phyloP scores from a whole-genome alignment of 2,329 filamentous ascomycete genomes.

The Cladosporium cucumerinum region DNA sequence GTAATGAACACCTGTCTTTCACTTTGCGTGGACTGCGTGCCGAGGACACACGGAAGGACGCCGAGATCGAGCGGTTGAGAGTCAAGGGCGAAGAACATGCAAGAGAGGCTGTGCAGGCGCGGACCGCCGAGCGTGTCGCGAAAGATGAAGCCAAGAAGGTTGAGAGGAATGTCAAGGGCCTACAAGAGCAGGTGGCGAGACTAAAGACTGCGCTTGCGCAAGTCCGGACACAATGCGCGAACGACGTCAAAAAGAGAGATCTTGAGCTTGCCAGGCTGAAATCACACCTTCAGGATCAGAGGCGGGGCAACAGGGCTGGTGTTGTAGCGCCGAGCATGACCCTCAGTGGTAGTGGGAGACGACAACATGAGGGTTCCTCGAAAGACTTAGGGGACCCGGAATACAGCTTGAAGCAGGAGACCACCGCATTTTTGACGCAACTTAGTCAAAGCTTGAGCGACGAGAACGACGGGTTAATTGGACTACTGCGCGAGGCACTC shows the following conservation, averaged over 20 bases:
- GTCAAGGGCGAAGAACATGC: constrained; percentile 53
- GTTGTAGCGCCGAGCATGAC: constrained; percentile 49
- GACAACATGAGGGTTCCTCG: constrained; percentile 35
- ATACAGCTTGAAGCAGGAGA: constrained; percentile 77
- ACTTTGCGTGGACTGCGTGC: constrained; percentile 73
- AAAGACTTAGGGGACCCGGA: constrained; percentile 51
- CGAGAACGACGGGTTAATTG: constrained; percentile 82
- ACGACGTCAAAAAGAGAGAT: constrained; percentile 87
- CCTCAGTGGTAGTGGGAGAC: constrained; percentile 51
- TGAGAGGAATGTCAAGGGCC: constrained; percentile 66
- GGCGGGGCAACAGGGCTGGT: constrained; percentile 46
- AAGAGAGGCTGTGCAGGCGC: constrained; percentile 68
- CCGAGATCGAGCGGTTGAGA: constrained; percentile 53
- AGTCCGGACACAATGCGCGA: constrained; percentile 80
- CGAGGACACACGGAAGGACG: constrained; percentile 69
- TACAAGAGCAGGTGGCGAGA: constrained; percentile 79
- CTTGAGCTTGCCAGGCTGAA: constrained; percentile 85
- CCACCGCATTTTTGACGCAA: constrained; percentile 84
- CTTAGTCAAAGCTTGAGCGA: constrained; percentile 80
- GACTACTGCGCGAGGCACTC: constrained; percentile 68
- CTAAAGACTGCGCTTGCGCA: constrained; percentile 78
- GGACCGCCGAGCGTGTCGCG: constrained; percentile 67
- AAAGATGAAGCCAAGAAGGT: constrained; percentile 80
- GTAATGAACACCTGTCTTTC: constrained; percentile 76
- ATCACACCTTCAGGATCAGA: constrained; percentile 70